Conservation (phyloP, 2,329 filamentous ascomycete species). For the Xylariaceae sp. region DNA sequence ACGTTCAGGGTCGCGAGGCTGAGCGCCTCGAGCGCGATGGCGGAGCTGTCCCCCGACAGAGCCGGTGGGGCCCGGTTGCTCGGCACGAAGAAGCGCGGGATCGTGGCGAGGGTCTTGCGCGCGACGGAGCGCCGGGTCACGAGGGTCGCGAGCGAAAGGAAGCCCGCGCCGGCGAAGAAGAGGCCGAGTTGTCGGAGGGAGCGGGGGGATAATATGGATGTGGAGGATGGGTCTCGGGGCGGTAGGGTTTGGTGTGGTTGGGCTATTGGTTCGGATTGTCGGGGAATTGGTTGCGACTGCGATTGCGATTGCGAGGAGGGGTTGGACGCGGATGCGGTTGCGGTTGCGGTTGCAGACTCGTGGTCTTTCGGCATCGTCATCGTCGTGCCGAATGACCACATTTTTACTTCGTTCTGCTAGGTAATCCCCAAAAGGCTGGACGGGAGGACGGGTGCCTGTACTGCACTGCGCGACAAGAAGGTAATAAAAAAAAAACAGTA, state of each 20-base stretch:
- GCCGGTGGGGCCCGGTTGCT: slow-evolving; percentile 43
- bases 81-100: slow-evolving; percentile 67
- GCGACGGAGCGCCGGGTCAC: slow-evolving; percentile 66
- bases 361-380: slow-evolving; percentile 31
- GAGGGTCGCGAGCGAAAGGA: slow-evolving; percentile 65
- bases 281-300: too few relatives aligned
- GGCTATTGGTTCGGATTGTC: slow-evolving; percentile 1
- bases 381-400: slow-evolving; percentile 34
- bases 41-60: slow-evolving; percentile 52
- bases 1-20: slow-evolving; percentile 86
- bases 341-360: slow-evolving; percentile 13
- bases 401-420: slow-evolving; percentile 7
- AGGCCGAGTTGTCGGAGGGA: slow-evolving; percentile 60
- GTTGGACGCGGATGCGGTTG: not conserved
- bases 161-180: slow-evolving; percentile 68
- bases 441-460: not conserved
- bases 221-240: too few relatives aligned
- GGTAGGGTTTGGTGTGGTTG: slow-evolving; percentile 14
- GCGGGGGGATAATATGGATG: slow-evolving; percentile 39
- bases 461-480: too few relatives aligned
- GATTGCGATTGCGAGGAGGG: too few relatives aligned
- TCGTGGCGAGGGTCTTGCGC: slow-evolving; percentile 54
- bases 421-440: not conserved
- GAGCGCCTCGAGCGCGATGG: slow-evolving; percentile 77
- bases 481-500: too few relatives aligned